These are phyloP conservation scores for Candida pini DNA, from an alignment of 805 yeast genomes.

Conservation along the genomic window DNA sequence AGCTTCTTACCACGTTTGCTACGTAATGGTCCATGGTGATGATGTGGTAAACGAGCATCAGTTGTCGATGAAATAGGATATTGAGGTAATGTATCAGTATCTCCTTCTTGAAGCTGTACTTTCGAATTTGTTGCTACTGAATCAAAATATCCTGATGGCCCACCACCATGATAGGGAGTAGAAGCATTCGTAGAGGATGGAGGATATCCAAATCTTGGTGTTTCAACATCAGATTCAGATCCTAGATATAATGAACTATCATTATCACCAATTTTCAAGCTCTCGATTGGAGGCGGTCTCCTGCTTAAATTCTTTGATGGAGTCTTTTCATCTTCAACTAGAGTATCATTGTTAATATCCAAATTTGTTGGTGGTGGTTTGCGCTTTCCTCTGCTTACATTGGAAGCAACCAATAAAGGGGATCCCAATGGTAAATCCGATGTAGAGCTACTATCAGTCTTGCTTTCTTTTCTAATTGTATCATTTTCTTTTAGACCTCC, in stretches of 20 bases:
- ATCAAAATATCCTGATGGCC: not conserved
- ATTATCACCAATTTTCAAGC: not conserved
- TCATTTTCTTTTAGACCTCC: no score
- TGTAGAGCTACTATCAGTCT: no score
- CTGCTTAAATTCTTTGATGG: no score
- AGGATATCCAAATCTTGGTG: conserved; percentile 1
- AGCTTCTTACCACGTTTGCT: conserved; percentile 18
- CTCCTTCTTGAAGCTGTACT: not conserved
- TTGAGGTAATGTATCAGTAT: conserved; percentile 10
- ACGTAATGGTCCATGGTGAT: conserved; percentile 20
- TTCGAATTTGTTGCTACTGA: conserved; percentile 1
- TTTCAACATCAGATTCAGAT: conserved; percentile 7
- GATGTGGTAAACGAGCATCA: conserved; percentile 14
- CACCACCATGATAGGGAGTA: not conserved
- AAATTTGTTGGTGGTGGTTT: conserved; percentile 15
- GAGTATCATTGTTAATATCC: not conserved
- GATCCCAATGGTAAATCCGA: conserved; percentile 1
- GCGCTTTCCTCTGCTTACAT: conserved; percentile 1
- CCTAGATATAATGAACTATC: conserved; percentile 2
- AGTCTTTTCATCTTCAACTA: no score
- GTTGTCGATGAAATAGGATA: conserved; percentile 14
- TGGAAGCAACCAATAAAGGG: not conserved
- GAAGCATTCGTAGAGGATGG: conserved; percentile 1
- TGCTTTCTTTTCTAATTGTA: no score
- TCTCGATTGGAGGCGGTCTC: conserved; percentile 10